Evolutionary conservation across 306 rosid genomes (phyloP), one percentile per base, ranked within the genome.

Genomic region (Macrotyloma uniflorum): DNA sequence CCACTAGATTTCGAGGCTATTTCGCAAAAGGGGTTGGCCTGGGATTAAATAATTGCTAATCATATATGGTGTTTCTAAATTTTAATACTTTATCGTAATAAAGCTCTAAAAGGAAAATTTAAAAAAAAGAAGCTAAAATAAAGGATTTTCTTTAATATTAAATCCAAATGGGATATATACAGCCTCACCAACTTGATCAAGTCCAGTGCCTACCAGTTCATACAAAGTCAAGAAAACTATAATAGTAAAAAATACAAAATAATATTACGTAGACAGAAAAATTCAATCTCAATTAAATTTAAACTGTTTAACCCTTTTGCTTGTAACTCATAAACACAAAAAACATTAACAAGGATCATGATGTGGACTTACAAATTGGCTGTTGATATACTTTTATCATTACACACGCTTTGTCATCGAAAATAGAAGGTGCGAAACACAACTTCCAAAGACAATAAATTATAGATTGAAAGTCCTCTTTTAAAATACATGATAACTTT

Each of bases 341-440:
- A n/a, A n/a, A n/a, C 18, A 22, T 36, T 62, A 38, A 26, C 49
- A 22, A 7, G 47, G 66, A 30, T 38, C 43, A 16, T 63, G n/a
- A n/a, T n/a, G n/a, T 55, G 70, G 85, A 74, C 84, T 59, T 50
- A 77, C n/a, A 78, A 72, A 62, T 64, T 61, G 84, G 85, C 89
- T 68, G 78, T 68, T 36, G 53, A 20, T 75, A n/a, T n/a, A 65
- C 70, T 50, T 78, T 79, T 38, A 23, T 83, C 24, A 32, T 26
- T 75, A 71, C 8, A 61, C 46, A 63, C 28, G 70, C 49, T 64
- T 15, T 20, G 26, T 62, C 81, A 69, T 47, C 58, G 20, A 57
- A 57, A n/a, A n/a, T n/a, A n/a, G n/a, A n/a, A n/a, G n/a, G n/a
- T n/a, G n/a, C n/a, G n/a, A n/a, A n/a, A n/a, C n/a, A n/a, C n/a